Base-by-base conservation (phyloP, 495 filamentous ascomycete genomes). In the Neurospora terricola region DNA sequence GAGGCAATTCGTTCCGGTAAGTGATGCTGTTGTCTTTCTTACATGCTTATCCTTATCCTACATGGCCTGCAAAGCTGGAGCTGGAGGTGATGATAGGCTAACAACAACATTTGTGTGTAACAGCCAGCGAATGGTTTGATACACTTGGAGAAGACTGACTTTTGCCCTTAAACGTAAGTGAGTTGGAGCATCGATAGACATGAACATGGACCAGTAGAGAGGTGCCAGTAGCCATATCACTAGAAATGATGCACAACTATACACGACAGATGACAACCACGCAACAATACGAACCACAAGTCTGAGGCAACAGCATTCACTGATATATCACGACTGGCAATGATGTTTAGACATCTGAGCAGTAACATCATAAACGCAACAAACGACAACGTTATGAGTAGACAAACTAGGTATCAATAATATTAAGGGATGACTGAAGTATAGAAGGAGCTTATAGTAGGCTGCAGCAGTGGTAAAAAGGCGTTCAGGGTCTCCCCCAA, bases 1-100 rank as follows among this genome's bases (percentile, higher is more conserved):
- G 72, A 86, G 94, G 75, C 93, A 96, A 81, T 96, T 95, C 77
- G 90, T 88, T 72, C 91, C 92, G 72, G 93, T 95, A 83, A 85
- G 88, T 86, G 54, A 62, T 62, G 54, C 27, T 62, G 36, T 59
- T 36, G 38, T 69, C 10, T 72, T 18, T 71, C 68, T 14, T 34
- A n/a, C 54, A 2, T 71, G 48, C 18, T 40, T n/a, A 40, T 69
- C 27, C 42, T 45, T 45, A n/a, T n/a, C 38, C 39, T 37, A 21
- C 34, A 12, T 45, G 14, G 11, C 27, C 54, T 62, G 54, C 54
- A 34, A 54, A 62, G 6, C 14, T 40, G 70, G 54, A 16, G 27
- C 37, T 72, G 10, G 38, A 45, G 18, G 21, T 14, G 14, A 42
- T 71, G 72, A 45, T n/a, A n/a, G 70, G 62, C 75, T 77, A 73